These are phyloP conservation scores for Escallonia herrerae DNA, from an alignment of 129 eudicot genomes.

Conservation along the genomic window DNA sequence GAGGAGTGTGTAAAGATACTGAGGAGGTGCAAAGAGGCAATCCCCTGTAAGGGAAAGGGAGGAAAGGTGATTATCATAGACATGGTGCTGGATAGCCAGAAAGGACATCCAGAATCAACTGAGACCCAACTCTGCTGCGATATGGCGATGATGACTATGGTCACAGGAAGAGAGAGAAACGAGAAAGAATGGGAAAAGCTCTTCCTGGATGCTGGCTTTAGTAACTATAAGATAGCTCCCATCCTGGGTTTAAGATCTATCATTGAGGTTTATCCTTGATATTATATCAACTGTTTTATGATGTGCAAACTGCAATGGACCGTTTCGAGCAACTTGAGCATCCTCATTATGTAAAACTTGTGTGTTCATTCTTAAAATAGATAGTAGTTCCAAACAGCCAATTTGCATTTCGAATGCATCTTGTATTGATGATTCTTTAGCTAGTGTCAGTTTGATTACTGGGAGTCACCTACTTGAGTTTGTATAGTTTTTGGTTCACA, in stretches of 20 bases:
- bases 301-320: not conserved
- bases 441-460: too few species aligned
- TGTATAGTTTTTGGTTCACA: too few species aligned
- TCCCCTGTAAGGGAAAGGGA: slow-evolving; percentile 23
- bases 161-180: slow-evolving; percentile 24
- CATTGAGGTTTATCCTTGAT: slow-evolving; percentile 26
- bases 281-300: not conserved
- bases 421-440: too few species aligned
- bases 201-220: slow-evolving; percentile 24
- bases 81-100: slow-evolving; percentile 23
- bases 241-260: slow-evolving; percentile 23
- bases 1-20: slow-evolving; percentile 31
- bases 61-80: slow-evolving; percentile 40
- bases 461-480: too few species aligned
- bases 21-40: slow-evolving; percentile 30
- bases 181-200: slow-evolving; percentile 40
- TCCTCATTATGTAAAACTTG: too few species aligned
- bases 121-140: slow-evolving; percentile 27
- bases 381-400: too few species aligned
- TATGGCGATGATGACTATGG: slow-evolving; percentile 21
- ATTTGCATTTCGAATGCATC: too few species aligned
- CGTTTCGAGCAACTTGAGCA: too few species aligned
- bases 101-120: not conserved
- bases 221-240: slow-evolving; percentile 15
- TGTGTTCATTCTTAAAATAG: too few species aligned